Base-by-base conservation (phyloP, 257 asterid genomes). In the Przewalskia tangutica region DNA sequence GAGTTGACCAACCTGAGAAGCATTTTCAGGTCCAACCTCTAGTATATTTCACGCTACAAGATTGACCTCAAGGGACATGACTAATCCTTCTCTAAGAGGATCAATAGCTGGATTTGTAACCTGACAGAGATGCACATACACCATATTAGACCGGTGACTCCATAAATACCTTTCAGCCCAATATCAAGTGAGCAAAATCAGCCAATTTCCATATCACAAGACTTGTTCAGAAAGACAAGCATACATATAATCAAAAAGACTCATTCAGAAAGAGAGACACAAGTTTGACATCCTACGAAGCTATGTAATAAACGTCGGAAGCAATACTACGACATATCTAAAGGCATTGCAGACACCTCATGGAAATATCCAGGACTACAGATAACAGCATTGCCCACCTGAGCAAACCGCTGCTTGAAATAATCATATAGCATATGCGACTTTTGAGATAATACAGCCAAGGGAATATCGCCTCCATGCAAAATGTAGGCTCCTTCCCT, bases 61-160 rank as follows among this genome's bases (percentile, higher is more conserved):
- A 88, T 94, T 94, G 85, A 96, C 94, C 87, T 96, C 99, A 81
- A 96, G 98, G 77, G 99, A 96, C 99, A 96, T 96, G 83, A 96
- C 99, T 77, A 96, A 84, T 70, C 99, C 99, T 92, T 96, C 99
- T 89, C 99, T 89, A 27, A 96, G 95, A 79, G 99, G 99, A 87
- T 96, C 99, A 84, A 96, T 96, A 76, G 99, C 99, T 32, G 99
- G 99, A 89, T 96, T 96, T 82, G 99, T 96, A 77, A 96, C 99
- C 99, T 96, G 89, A 83, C 83, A 85, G 56, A 64, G 44, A 81
- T 51, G 77, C 51, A 84, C 27, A 64, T 66, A 81, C 46, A 80
- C 80, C 14, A 48, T 17, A 50, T 75, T 79, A 77, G 76, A 86
- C 23, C 2, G 58, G 27, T 48, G 80, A 23, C 80, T 46, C 58